Evolutionary conservation across 73 alveolate genomes (phyloP).

Genomic region (Stentor roeselii): DNA sequence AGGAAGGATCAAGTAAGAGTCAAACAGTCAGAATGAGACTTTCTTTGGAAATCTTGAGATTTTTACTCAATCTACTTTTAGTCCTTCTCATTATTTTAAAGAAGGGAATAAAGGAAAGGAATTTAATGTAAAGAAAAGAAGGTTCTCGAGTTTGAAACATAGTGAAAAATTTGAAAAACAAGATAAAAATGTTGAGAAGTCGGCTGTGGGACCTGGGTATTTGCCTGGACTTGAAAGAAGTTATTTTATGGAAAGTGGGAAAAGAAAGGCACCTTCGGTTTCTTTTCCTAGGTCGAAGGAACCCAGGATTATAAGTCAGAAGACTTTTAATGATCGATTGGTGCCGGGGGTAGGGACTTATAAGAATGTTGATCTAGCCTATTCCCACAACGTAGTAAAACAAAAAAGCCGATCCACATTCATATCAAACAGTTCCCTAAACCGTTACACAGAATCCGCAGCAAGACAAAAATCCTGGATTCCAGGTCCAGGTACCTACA

Average conservation of each 20-base stretch:
- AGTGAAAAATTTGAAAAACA: not conserved
- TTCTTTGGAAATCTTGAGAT: not conserved
- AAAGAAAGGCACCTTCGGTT: not conserved
- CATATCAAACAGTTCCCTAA: not conserved
- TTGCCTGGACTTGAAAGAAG: not conserved
- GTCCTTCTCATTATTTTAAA: not conserved
- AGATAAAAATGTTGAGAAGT: not conserved
- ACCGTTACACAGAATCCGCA: not conserved
- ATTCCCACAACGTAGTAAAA: not conserved
- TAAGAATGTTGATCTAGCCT: not conserved
- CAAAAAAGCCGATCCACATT: not conserved
- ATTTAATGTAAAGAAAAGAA: not conserved
- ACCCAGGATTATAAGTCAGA: not conserved
- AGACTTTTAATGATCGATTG: too few relatives aligned
- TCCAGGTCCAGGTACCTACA: constrained; percentile 16
- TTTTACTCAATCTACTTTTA: not conserved
- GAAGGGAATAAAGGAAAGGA: too few relatives aligned
- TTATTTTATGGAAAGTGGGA: not conserved
- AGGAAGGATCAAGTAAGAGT: not conserved
- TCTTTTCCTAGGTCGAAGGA: not conserved
- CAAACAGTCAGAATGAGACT: not conserved
- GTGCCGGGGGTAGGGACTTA: constrained; percentile 19
- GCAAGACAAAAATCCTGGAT: not conserved
- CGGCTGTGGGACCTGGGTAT: constrained; percentile 16
- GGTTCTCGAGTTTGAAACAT: not conserved